Conservation (phyloP, 768 basidiomycete species). For the Clavulina sp. region DNA sequence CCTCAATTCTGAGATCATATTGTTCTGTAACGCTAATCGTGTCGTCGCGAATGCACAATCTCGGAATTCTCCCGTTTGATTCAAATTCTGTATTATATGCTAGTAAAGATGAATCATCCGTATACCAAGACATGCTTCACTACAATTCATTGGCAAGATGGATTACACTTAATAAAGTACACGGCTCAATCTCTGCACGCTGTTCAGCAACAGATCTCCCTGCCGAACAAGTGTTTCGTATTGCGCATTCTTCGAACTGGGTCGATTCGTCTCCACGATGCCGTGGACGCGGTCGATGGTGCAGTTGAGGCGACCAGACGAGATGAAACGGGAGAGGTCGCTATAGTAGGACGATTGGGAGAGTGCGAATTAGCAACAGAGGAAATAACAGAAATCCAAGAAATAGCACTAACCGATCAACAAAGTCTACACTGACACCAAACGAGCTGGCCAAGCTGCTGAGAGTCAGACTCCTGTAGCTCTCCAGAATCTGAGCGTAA, state of each 20-base stretch:
- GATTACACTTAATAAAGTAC: conserved; percentile 54
- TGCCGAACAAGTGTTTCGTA: conserved; percentile 89
- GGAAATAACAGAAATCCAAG: conserved; percentile 2
- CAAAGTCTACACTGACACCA: conserved; percentile 73
- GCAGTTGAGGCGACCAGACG: conserved; percentile 65
- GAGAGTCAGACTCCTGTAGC: conserved; percentile 75
- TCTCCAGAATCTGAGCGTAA: conserved; percentile 81
- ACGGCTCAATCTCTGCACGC: conserved; percentile 77
- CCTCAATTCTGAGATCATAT: too few species aligned
- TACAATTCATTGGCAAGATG: too few species aligned
- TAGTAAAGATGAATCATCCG: too few species aligned
- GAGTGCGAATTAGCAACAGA: background rate
- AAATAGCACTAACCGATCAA: conserved; percentile 51
- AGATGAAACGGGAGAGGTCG: conserved; percentile 85
- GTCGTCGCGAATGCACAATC: too few species aligned
- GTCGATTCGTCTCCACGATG: conserved; percentile 78
- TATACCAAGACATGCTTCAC: too few species aligned
- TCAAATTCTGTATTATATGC: too few species aligned
- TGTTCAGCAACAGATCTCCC: conserved; percentile 76
- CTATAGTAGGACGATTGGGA: conserved; percentile 22
- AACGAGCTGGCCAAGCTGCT: conserved; percentile 75
- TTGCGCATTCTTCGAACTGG: conserved; percentile 59
- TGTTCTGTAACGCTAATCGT: too few species aligned
- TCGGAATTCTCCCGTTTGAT: too few species aligned
- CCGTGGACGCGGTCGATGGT: conserved; percentile 92